A percentile compares a stretch with the other conserved stretches of the same genome.
These are phyloP conservation scores for Cordyceps fumosorosea DNA, from an alignment of 2,329 filamentous ascomycete species.

Conservation along the genomic window DNA sequence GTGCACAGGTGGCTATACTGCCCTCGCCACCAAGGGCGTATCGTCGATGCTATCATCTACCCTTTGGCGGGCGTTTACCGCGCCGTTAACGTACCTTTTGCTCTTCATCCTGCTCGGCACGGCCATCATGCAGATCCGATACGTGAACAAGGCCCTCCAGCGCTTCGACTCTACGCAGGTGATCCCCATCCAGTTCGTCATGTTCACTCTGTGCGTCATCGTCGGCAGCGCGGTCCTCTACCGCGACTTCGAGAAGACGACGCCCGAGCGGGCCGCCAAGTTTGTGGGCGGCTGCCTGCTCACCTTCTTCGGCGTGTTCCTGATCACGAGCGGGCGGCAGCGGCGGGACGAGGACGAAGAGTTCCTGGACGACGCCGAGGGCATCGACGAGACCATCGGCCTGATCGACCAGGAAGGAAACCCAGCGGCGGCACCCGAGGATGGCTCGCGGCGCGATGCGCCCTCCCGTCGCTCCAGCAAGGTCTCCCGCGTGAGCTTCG, in stretches of 20 bases:
- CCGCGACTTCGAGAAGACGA: constrained; percentile 85
- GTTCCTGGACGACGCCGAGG: constrained; percentile 40
- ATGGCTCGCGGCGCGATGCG: constrained; percentile 19
- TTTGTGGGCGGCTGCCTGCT: constrained; percentile 86
- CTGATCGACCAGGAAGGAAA: constrained; percentile 44
- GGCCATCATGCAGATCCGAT: constrained; percentile 94
- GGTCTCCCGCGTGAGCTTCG: constrained; percentile 40
- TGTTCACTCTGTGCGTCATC: constrained; percentile 94
- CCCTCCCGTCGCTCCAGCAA: constrained; percentile 43
- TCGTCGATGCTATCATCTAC: constrained; percentile 91
- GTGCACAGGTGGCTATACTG: constrained; percentile 79
- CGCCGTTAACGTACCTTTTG: constrained; percentile 86
- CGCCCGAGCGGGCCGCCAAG: constrained; percentile 64
- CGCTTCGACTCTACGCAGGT: constrained; percentile 96
- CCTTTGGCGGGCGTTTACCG: constrained; percentile 80
- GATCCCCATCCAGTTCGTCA: constrained; percentile 94
- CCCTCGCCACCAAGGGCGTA: constrained; percentile 90
- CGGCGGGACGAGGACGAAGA: constrained; percentile 52
- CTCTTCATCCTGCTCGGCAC: constrained; percentile 71
- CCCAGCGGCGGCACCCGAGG: constrained; percentile 17
- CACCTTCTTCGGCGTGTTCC: constrained; percentile 94
- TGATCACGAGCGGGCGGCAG: constrained; percentile 81
- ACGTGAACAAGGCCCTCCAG: constrained; percentile 81
- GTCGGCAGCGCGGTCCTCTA: constrained; percentile 89
- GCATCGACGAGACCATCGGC: constrained; percentile 58